Percentiles rank a stretch among this genome's conserved stretches.
Evolutionary conservation across 2,329 filamentous ascomycete genomes (phyloP).

Genomic region (Trichoderma sp.): DNA sequence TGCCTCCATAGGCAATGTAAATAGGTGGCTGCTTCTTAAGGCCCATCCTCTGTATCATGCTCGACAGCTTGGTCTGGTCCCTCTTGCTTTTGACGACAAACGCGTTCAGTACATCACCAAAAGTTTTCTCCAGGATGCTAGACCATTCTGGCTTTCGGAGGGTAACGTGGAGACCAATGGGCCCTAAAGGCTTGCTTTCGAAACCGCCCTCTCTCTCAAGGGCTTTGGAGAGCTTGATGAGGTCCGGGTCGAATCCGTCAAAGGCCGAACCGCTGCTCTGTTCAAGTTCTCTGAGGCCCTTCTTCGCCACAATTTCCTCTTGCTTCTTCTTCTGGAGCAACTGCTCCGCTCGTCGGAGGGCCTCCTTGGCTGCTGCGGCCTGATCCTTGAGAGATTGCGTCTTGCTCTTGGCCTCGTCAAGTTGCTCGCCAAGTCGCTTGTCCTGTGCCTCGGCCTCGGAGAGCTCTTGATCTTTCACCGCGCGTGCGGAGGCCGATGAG

Average conservation of each 20-base stretch:
- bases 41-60: conserved; percentile 62
- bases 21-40: conserved; percentile 53
- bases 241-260: conserved; percentile 64
- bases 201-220: conserved; percentile 74
- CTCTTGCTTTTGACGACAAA: conserved; percentile 80
- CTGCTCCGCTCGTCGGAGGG: conserved; percentile 38
- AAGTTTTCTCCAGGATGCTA: conserved; percentile 73
- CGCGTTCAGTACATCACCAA: conserved; percentile 69
- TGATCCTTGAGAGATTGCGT: conserved; percentile 41
- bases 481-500: conserved; percentile 69
- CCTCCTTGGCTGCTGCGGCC: conserved; percentile 39
- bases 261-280: conserved; percentile 59
- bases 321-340: conserved; percentile 49
- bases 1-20: conserved; percentile 44
- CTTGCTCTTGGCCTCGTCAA: conserved; percentile 37
- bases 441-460: conserved; percentile 37
- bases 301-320: conserved; percentile 58
- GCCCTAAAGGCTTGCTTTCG: conserved; percentile 73
- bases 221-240: conserved; percentile 65
- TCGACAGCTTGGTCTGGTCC: conserved; percentile 70
- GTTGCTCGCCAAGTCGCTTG: conserved; percentile 35
- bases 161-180: conserved; percentile 76
- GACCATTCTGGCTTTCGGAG: conserved; percentile 82
- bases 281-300: conserved; percentile 53
- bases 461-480: conserved; percentile 61